A percentile compares a stretch with the other conserved stretches of the same genome.
These are phyloP conservation scores for Cryptosporidium sp. DNA, from an alignment of 169 alveolate genomes.

Conservation along the genomic window DNA sequence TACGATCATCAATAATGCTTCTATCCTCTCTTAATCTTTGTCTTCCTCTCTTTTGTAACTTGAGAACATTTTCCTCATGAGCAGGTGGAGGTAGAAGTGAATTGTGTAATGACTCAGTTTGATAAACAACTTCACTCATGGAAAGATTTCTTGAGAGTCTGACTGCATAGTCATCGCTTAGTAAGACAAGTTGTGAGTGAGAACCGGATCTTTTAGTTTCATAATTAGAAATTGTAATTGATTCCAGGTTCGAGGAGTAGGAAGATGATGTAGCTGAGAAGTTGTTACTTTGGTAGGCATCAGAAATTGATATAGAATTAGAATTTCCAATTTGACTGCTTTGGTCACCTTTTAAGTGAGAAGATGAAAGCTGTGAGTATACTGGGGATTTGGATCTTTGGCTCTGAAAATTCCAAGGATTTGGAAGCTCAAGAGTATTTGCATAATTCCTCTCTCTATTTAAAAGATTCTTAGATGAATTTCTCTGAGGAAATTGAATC, in stretches of 20 bases:
- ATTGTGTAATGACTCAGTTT: constrained; percentile 70
- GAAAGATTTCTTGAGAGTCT: constrained; percentile 64
- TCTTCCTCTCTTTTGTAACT: constrained; percentile 52
- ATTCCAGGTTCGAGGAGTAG: constrained; percentile 7
- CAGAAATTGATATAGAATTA: background rate
- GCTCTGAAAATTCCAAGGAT: constrained; percentile 7
- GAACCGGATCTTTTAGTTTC: constrained; percentile 39
- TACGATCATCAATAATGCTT: background rate
- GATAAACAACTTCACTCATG: constrained; percentile 75
- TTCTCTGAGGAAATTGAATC: background rate
- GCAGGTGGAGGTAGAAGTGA: constrained; percentile 74
- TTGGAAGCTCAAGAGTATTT: constrained; percentile 58
- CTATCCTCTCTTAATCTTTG: constrained; percentile 31
- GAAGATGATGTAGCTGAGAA: constrained; percentile 8
- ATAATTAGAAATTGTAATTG: background rate
- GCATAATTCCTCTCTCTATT: constrained; percentile 20
- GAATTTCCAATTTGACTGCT: background rate
- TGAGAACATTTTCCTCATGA: constrained; percentile 54
- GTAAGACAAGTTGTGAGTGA: constrained; percentile 44
- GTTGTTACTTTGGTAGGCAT: background rate
- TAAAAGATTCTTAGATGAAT: background rate
- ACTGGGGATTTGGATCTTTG: constrained; percentile 39
- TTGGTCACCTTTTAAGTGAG: background rate
- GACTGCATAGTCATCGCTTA: constrained; percentile 70
- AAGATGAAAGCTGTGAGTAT: background rate